Percentiles rank a stretch among this genome's conserved stretches.
phyloP scores from a whole-genome alignment of 352 stramenopile genomes.

The Phytophthora tentaculata region DNA sequence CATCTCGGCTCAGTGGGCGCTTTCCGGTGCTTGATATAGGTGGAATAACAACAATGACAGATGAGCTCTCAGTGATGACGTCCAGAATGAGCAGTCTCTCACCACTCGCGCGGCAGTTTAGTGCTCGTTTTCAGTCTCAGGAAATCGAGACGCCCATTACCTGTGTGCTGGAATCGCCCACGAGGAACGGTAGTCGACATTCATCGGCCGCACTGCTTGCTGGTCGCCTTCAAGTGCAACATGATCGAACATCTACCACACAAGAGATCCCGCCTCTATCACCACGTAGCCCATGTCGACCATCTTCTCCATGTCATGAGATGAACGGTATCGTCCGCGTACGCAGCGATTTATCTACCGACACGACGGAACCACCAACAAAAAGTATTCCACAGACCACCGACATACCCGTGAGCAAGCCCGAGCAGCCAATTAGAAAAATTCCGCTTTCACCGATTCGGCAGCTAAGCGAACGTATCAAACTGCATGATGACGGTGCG shows the following conservation, averaged over 20 bases:
- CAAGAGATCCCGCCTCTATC: conserved; percentile 13
- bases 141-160: conserved; percentile 9
- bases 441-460: conserved; percentile 21
- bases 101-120: conserved; percentile 11
- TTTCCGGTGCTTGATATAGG: conserved; percentile 12
- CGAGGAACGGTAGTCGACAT: conserved; percentile 1
- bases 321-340: background rate
- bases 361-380: conserved; percentile 1
- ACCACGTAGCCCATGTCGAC: conserved; percentile 8
- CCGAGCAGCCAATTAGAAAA: background rate
- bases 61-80: conserved; percentile 13
- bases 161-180: conserved; percentile 6
- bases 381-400: background rate
- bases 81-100: conserved; percentile 5
- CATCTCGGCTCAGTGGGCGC: conserved; percentile 17
- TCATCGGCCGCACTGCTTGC: conserved; percentile 14
- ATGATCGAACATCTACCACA: conserved; percentile 16
- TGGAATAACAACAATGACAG: conserved; percentile 2
- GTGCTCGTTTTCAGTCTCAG: conserved; percentile 13
- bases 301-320: conserved; percentile 18
- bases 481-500: conserved; percentile 25
- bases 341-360: background rate
- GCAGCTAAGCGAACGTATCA: conserved; percentile 25
- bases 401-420: conserved; percentile 5
- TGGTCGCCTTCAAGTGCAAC: conserved; percentile 21